phyloP scores from a whole-genome alignment of 176 grass and related monocot genomes.

The bread wheat (Triticum aestivum) region IWGSC_CS_RefSeq_v2.1 NC_057802.1:600112686-600113185 shows the following conservation, averaged over 20 bases:
- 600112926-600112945: background rate
- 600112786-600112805: background rate
- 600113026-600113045: background rate
- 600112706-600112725: background rate
- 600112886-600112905: background rate
- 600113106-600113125: background rate
- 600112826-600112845: background rate
- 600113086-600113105: background rate
- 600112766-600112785: background rate
- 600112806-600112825: background rate
- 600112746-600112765: background rate
- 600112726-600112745: background rate
- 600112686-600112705: background rate
- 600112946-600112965: background rate
- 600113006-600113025: background rate
- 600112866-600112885: background rate
- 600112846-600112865: conserved; percentile 13
- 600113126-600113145: background rate
- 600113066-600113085: background rate
- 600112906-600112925: background rate
- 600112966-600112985: background rate
- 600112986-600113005: background rate
- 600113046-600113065: background rate
- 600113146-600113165: background rate
- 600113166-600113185: background rate